Percentiles rank a stretch among this genome's conserved stretches.
Evolutionary conservation across 2,329 filamentous ascomycete genomes (phyloP).

Genomic region (Emmonsiellopsis sp.): DNA sequence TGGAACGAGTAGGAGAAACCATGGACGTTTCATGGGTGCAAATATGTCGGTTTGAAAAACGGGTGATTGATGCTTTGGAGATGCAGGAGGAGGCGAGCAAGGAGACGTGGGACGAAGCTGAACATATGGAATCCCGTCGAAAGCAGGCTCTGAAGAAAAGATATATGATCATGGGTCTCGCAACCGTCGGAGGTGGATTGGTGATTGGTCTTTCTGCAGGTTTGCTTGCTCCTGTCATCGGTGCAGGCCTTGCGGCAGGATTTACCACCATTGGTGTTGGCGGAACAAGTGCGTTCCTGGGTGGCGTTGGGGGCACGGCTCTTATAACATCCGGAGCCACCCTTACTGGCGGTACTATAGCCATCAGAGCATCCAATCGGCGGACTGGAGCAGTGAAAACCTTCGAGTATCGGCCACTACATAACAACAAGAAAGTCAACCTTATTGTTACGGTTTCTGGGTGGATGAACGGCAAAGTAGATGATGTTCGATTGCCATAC

Average conservation of each 20-base stretch:
- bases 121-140: slow-evolving; percentile 77
- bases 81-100: slow-evolving; percentile 94
- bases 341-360: slow-evolving; percentile 77
- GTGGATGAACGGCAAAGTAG: slow-evolving; percentile 97
- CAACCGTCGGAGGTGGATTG: slow-evolving; percentile 86
- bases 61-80: slow-evolving; percentile 89
- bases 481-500: slow-evolving; percentile 90
- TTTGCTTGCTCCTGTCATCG: slow-evolving; percentile 83
- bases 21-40: slow-evolving; percentile 83
- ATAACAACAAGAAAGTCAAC: slow-evolving; percentile 97
- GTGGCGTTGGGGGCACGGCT: slow-evolving; percentile 83
- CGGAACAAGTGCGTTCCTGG: slow-evolving; percentile 80
- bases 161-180: slow-evolving; percentile 91
- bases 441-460: slow-evolving; percentile 90
- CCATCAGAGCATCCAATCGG: slow-evolving; percentile 71
- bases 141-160: slow-evolving; percentile 73
- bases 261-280: slow-evolving; percentile 91
- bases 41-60: slow-evolving; percentile 93
- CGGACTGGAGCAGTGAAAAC: slow-evolving; percentile 88
- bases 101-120: slow-evolving; percentile 96
- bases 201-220: slow-evolving; percentile 94
- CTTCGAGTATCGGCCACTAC: slow-evolving; percentile 90
- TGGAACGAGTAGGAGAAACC: slow-evolving; percentile 73
- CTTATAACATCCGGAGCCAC: slow-evolving; percentile 87
- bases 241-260: slow-evolving; percentile 83